Evolutionary conservation across 768 basidiomycete species (phyloP).

Genomic region (Hypsizygus marmoreus): DNA sequence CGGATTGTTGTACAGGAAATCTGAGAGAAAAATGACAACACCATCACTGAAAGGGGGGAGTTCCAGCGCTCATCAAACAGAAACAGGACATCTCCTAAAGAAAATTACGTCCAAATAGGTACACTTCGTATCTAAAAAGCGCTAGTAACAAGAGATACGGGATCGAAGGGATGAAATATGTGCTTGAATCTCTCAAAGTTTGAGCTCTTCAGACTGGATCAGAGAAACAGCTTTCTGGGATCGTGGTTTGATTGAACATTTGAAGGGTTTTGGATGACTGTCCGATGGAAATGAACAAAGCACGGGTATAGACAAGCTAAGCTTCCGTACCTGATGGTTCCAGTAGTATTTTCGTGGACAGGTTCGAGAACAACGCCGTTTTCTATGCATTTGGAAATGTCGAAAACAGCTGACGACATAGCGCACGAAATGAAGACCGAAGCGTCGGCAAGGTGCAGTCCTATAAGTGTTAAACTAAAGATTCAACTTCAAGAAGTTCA

Average conservation of each 20-base stretch:
- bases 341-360: slow-evolving; percentile 56
- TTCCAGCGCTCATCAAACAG: no score
- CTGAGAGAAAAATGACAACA: no score
- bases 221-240: slow-evolving; percentile 56
- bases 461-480: slow-evolving; percentile 19
- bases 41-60: no score
- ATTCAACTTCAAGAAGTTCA: slow-evolving; percentile 10
- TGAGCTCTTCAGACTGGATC: slow-evolving; percentile 47
- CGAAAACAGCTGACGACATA: slow-evolving; percentile 43
- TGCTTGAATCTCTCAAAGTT: slow-evolving; percentile 10
- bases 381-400: slow-evolving; percentile 41
- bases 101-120: slow-evolving; percentile 17
- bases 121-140: slow-evolving; percentile 21
- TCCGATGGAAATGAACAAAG: slow-evolving; percentile 8
- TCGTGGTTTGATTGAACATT: slow-evolving; percentile 61
- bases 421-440: slow-evolving; percentile 43
- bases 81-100: no score
- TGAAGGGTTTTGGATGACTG: slow-evolving; percentile 65
- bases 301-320: not conserved
- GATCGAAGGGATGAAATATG: slow-evolving; percentile 22
- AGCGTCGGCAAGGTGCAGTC: slow-evolving; percentile 40
- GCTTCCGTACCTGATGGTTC: slow-evolving; percentile 58
- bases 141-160: slow-evolving; percentile 28
- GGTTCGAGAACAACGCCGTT: slow-evolving; percentile 50
- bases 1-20: no score